These are phyloP conservation scores for Violaceomyces palustris DNA, from an alignment of 1,284 basidiomycete genomes.

Conservation along the genomic window DNA sequence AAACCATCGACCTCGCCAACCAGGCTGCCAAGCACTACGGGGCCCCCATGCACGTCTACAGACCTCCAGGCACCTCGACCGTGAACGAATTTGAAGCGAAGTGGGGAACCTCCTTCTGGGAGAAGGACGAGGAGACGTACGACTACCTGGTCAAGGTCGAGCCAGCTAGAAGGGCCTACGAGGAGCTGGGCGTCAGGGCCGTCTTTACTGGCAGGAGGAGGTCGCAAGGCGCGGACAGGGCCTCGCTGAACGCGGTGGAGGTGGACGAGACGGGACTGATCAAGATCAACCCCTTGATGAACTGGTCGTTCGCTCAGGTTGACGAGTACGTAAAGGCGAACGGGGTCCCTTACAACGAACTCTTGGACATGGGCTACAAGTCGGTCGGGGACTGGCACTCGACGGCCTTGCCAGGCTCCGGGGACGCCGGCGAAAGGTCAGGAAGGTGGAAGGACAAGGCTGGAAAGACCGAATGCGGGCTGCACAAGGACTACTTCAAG, in stretches of 20 bases:
- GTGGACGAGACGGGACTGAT: conserved; percentile 84
- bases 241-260: conserved; percentile 77
- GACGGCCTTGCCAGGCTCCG: conserved; percentile 62
- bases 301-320: conserved; percentile 81
- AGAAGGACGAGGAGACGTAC: conserved; percentile 78
- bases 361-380: conserved; percentile 85
- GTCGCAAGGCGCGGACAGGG: conserved; percentile 84
- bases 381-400: conserved; percentile 97
- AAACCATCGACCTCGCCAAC: conserved; percentile 82
- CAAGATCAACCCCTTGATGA: conserved; percentile 90
- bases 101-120: conserved; percentile 81
- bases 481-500: conserved; percentile 61
- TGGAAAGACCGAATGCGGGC: conserved; percentile 89
- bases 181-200: conserved; percentile 71
- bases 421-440: conserved; percentile 67
- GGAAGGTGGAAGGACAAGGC: conserved; percentile 83
- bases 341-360: conserved; percentile 79
- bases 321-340: conserved; percentile 80
- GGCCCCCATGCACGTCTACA: conserved; percentile 71
- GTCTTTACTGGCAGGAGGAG: conserved; percentile 91
- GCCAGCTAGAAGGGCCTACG: conserved; percentile 82
- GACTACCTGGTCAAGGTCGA: conserved; percentile 95
- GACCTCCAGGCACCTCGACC: conserved; percentile 68
- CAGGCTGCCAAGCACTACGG: conserved; percentile 73
- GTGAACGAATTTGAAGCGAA: conserved; percentile 73